phyloP scores from a whole-genome alignment of 108 stramenopile genomes.

The Asterionellopsis glacialis region DNA sequence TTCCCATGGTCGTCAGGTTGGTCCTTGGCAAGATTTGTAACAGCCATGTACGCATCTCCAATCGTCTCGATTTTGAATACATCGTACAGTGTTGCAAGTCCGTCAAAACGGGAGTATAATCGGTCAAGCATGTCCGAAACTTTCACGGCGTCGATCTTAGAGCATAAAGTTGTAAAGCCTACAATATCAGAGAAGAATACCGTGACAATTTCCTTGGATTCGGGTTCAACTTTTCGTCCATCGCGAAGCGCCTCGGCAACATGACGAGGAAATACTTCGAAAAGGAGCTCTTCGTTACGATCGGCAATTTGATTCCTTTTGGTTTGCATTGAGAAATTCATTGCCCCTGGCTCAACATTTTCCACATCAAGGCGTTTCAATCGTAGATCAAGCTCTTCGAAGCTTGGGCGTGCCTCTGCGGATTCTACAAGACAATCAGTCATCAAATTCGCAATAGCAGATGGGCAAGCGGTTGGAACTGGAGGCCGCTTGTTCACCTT shows the following conservation, averaged over 20 bases:
- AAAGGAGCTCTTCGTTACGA: background rate
- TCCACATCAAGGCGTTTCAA: conserved; percentile 3
- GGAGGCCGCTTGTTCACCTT: conserved; percentile 42
- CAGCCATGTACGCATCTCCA: conserved; percentile 32
- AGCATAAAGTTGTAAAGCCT: conserved; percentile 58
- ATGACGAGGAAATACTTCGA: conserved; percentile 47
- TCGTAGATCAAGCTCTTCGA: conserved; percentile 5
- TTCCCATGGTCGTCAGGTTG: conserved; percentile 48
- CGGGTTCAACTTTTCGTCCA: conserved; percentile 50
- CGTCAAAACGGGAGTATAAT: conserved; percentile 46
- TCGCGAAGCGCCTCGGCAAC: conserved; percentile 43
- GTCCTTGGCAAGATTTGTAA: conserved; percentile 12
- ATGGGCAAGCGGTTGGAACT: conserved; percentile 23
- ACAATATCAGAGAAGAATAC: conserved; percentile 72
- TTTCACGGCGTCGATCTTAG: conserved; percentile 39
- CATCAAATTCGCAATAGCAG: conserved; percentile 27
- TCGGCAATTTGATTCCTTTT: conserved; percentile 1
- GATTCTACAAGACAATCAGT: conserved; percentile 26
- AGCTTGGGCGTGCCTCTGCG: conserved; percentile 20
- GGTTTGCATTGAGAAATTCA: conserved; percentile 15
- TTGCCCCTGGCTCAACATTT: conserved; percentile 22
- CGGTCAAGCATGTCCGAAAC: conserved; percentile 47
- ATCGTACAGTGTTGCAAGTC: conserved; percentile 34
- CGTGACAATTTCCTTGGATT: conserved; percentile 42
- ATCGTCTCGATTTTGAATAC: conserved; percentile 61